These are phyloP conservation scores for Plicaturopsis crispa DNA, from an alignment of 768 basidiomycete species.

Conservation along the genomic window DNA sequence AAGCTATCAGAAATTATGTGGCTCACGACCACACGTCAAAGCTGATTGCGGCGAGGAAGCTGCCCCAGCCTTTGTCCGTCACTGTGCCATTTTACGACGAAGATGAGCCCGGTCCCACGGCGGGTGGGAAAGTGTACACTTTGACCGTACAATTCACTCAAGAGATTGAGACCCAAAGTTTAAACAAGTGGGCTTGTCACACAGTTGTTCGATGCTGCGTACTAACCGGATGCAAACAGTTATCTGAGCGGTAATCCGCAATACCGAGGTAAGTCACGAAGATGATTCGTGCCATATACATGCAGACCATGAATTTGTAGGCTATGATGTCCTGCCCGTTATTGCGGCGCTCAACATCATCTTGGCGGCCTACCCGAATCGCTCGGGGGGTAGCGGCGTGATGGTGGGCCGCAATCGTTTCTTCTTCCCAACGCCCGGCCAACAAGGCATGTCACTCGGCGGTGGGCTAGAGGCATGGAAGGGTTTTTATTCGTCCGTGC, in stretches of 20 bases:
- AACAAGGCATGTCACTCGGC: slow-evolving; percentile 24
- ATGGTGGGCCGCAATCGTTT: slow-evolving; percentile 45
- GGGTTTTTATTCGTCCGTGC: slow-evolving; percentile 36
- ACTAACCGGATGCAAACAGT: too few species aligned
- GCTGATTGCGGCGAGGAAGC: slow-evolving; percentile 30
- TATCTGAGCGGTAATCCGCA: too few species aligned
- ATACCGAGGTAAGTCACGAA: slow-evolving; percentile 6
- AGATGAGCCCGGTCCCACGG: slow-evolving; percentile 27
- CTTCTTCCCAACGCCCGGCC: slow-evolving; percentile 34
- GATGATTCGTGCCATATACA: slow-evolving; percentile 29
- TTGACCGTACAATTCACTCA: slow-evolving; percentile 35
- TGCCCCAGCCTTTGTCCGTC: slow-evolving; percentile 35
- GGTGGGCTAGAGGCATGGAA: slow-evolving; percentile 56
- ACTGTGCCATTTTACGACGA: slow-evolving; percentile 36
- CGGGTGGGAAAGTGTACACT: slow-evolving; percentile 32
- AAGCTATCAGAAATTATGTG: slow-evolving; percentile 30
- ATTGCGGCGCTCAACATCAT: slow-evolving; percentile 45
- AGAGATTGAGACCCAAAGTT: slow-evolving; percentile 33
- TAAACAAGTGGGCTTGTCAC: slow-evolving; percentile 33
- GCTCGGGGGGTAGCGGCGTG: slow-evolving; percentile 32
- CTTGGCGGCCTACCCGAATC: slow-evolving; percentile 34
- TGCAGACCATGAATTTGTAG: slow-evolving; percentile 33
- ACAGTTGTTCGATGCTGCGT: too few species aligned
- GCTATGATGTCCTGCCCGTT: slow-evolving; percentile 38
- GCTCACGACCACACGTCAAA: slow-evolving; percentile 43